Percentiles rank a stretch among this genome's conserved stretches.
Evolutionary conservation across 176 grass and related monocot genomes (phyloP).

Genomic region (Avena insularis): DNA sequence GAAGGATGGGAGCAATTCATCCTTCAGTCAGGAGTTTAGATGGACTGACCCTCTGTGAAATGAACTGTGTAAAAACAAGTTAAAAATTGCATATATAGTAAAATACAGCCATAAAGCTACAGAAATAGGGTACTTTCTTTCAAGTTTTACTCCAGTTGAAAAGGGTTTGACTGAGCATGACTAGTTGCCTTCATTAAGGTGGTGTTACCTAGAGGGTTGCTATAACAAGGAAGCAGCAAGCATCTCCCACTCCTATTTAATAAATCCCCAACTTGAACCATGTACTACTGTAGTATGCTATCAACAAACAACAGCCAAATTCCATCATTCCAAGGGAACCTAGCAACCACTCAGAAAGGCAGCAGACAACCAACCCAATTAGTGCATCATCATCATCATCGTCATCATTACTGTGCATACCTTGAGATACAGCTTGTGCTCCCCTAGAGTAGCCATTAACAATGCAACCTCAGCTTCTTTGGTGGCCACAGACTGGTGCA

Average conservation of each 20-base stretch:
- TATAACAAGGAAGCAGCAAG: constrained; percentile 24
- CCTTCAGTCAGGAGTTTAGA: not conserved
- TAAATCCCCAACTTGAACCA: constrained; percentile 24
- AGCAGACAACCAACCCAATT: constrained; percentile 44
- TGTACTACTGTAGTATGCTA: not conserved
- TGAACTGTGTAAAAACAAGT: not conserved
- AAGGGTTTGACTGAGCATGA: constrained; percentile 15
- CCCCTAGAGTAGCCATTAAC: constrained; percentile 78
- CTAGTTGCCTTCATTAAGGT: not conserved
- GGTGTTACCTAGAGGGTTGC: constrained; percentile 8
- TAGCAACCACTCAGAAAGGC: constrained; percentile 7
- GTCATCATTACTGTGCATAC: constrained; percentile 56
- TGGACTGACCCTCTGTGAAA: not conserved
- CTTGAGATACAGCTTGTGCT: constrained; percentile 70
- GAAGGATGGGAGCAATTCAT: constrained; percentile 22
- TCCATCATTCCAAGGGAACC: constrained; percentile 35
- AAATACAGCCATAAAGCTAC: not conserved
- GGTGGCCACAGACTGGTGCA: constrained; percentile 83
- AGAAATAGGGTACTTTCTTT: not conserved
- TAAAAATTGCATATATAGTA: not conserved
- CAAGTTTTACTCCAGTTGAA: not conserved
- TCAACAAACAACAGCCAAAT: not conserved
- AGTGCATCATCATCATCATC: constrained; percentile 14
- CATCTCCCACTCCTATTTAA: not conserved
- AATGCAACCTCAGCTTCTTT: constrained; percentile 93